Evolutionary conservation across 2,329 filamentous ascomycete genomes (phyloP).

Genomic region (Nemania diffusa): DNA sequence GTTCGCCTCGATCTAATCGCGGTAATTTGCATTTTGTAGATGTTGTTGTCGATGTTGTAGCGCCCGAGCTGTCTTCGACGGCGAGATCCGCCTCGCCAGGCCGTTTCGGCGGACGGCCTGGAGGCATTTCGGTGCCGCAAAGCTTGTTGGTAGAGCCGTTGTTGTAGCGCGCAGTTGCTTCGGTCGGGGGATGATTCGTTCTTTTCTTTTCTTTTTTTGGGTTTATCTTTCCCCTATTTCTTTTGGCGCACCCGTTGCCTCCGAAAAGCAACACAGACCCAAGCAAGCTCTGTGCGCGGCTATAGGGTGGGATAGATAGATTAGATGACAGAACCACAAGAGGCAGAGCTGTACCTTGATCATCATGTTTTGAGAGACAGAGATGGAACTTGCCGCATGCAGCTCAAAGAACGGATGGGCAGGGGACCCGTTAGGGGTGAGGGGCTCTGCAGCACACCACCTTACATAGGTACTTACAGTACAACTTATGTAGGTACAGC

Average conservation of each 20-base stretch:
- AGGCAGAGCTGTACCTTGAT: conserved; percentile 8
- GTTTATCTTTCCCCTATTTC: neutral
- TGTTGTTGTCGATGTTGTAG: conserved; percentile 20
- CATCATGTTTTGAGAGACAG: conserved; percentile 5
- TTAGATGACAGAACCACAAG: conserved; percentile 9
- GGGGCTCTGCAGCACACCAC: conserved; percentile 10
- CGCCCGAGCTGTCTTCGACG: conserved; percentile 49
- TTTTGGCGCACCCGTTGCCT: neutral
- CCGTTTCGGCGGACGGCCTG: conserved; percentile 57
- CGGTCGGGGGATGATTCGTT: conserved; percentile 6
- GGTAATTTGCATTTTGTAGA: conserved; percentile 59
- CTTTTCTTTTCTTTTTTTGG: neutral
- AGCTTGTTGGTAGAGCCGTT: conserved; percentile 22
- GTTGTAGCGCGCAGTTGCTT: conserved; percentile 14
- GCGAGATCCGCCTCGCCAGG: conserved; percentile 54
- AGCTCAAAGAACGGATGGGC: conserved; percentile 11
- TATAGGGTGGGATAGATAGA: conserved; percentile 6
- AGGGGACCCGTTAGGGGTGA: conserved; percentile 10
- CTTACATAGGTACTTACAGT: neutral
- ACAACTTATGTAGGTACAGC: neutral
- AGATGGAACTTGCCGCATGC: conserved; percentile 31
- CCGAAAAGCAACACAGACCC: conserved; percentile 3
- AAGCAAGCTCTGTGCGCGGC: conserved; percentile 6
- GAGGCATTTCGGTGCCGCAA: conserved; percentile 50
- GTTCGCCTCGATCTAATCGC: conserved; percentile 56